Evolutionary conservation across 495 filamentous ascomycete species (phyloP).

Genomic region (Hypoxylon rickii): DNA sequence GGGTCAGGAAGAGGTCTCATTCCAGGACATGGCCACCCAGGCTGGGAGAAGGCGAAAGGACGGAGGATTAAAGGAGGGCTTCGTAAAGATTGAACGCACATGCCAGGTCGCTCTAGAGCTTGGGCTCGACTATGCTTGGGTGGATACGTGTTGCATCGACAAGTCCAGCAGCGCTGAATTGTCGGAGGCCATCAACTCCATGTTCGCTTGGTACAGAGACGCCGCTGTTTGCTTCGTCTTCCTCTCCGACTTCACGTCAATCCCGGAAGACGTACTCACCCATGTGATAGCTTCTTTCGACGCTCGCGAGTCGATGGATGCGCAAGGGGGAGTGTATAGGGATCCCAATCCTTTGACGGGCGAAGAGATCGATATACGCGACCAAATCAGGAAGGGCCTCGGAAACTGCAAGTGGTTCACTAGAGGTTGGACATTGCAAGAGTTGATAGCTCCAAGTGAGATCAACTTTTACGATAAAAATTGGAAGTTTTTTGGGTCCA

Average conservation of each 20-base stretch:
- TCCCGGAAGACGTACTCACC: constrained; percentile 3
- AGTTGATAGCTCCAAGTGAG: constrained; percentile 30
- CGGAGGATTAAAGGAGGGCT: too few relatives aligned
- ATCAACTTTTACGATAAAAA: constrained; percentile 27
- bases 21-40: constrained; percentile 31
- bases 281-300: constrained; percentile 19
- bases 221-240: constrained; percentile 43
- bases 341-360: constrained; percentile 16
- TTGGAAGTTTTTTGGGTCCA: constrained; percentile 40
- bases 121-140: constrained; percentile 33
- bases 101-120: constrained; percentile 23
- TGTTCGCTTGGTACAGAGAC: constrained; percentile 45
- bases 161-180: constrained; percentile 47
- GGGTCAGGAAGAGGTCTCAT: constrained; percentile 38
- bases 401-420: constrained; percentile 29
- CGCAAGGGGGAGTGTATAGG: constrained; percentile 4
- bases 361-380: constrained; percentile 17
- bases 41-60: constrained; percentile 5
- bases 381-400: constrained; percentile 16
- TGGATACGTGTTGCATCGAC: constrained; percentile 50
- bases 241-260: constrained; percentile 36
- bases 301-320: constrained; percentile 12
- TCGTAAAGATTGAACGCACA: constrained; percentile 30
- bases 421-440: constrained; percentile 39
- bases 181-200: constrained; percentile 48